Evolutionary conservation across 177 flowering plant genomes (phyloP).

Genomic region (Vitis hybrid): DNA sequence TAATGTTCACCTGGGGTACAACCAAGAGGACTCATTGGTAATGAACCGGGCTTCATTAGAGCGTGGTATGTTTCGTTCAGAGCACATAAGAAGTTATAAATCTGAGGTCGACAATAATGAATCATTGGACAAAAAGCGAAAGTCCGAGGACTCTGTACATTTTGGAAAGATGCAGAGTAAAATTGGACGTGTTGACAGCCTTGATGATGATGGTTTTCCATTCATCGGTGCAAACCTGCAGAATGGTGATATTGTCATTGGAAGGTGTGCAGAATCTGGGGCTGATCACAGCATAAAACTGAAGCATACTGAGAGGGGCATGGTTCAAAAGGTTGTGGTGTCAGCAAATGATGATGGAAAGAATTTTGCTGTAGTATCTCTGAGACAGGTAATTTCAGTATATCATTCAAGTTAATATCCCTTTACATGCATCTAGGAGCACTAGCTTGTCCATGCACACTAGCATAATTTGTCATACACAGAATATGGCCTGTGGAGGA

Average conservation of each 20-base stretch:
- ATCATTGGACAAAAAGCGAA: slow-evolving; percentile 38
- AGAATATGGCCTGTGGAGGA: too few relatives aligned
- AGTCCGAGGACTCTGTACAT: slow-evolving; percentile 51
- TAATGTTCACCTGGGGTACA: slow-evolving; percentile 89
- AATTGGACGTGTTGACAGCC: slow-evolving; percentile 84
- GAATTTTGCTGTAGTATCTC: slow-evolving; percentile 87
- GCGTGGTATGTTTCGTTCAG: slow-evolving; percentile 92
- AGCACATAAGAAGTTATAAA: slow-evolving; percentile 78
- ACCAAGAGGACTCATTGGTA: slow-evolving; percentile 94
- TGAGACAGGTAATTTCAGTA: slow-evolving; percentile 71
- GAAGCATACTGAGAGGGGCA: slow-evolving; percentile 90
- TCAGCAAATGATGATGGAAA: slow-evolving; percentile 96
- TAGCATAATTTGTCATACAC: background rate
- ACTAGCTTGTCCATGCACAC: background rate
- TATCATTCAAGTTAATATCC: background rate
- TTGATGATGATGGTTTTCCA: slow-evolving; percentile 96
- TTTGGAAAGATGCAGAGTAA: slow-evolving; percentile 82
- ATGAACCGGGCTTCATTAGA: slow-evolving; percentile 90
- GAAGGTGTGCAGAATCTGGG: slow-evolving; percentile 81
- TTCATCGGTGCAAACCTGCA: slow-evolving; percentile 81
- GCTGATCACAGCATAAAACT: slow-evolving; percentile 86
- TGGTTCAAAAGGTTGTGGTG: slow-evolving; percentile 86
- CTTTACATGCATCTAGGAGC: background rate
- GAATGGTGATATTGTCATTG: slow-evolving; percentile 84
- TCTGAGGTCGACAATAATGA: slow-evolving; percentile 80